Evolutionary conservation across 169 alveolate species (phyloP).

Genomic region (Eimeria maxima): DNA sequence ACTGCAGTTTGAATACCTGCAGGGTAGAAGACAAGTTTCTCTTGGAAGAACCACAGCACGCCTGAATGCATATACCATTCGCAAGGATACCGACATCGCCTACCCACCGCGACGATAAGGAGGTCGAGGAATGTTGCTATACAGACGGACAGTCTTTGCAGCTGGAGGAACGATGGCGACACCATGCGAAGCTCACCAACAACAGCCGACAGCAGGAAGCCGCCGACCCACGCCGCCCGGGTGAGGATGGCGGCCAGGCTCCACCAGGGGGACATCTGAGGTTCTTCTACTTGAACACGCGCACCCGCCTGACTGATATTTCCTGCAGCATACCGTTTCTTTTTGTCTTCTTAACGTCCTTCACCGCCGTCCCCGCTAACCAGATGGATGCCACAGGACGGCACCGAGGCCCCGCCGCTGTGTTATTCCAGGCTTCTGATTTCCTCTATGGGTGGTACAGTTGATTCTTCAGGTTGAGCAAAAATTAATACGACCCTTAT

Average conservation of each 20-base stretch:
- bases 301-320: neutral
- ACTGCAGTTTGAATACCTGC: neutral
- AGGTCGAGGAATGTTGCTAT: neutral
- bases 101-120: neutral
- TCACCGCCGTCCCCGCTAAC: slow-evolving; percentile 3
- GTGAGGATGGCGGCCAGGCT: slow-evolving; percentile 75
- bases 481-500: neutral
- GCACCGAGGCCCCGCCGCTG: neutral
- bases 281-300: slow-evolving; percentile 31
- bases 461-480: neutral
- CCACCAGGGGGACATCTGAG: slow-evolving; percentile 75
- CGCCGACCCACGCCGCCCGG: slow-evolving; percentile 82
- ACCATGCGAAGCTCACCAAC: slow-evolving; percentile 21
- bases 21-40: slow-evolving; percentile 79
- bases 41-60: slow-evolving; percentile 78
- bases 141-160: neutral
- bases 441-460: neutral
- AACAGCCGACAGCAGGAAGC: slow-evolving; percentile 46
- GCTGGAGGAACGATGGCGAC: neutral
- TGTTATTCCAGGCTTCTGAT: neutral
- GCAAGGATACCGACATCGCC: neutral
- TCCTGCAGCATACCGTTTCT: slow-evolving; percentile 32
- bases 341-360: neutral
- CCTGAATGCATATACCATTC: slow-evolving; percentile 32
- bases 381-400: neutral